Conservation (phyloP, 140 eudicot species). For the Anethum foeniculum region DNA sequence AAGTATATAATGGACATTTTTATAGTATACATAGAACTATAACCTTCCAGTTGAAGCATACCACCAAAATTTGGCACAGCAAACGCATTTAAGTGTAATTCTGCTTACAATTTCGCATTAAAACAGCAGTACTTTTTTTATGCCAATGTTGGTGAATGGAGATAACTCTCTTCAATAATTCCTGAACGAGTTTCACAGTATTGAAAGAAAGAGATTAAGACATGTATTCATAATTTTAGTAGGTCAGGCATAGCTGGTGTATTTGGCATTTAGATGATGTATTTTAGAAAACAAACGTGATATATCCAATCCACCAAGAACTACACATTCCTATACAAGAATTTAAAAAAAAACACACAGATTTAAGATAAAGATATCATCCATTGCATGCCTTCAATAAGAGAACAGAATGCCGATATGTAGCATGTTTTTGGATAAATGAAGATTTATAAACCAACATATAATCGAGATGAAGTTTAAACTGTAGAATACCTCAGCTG, state of each 20-base stretch:
- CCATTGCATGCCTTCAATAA: background rate
- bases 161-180: too few species aligned
- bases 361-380: background rate
- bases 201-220: too few species aligned
- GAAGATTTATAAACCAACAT: background rate
- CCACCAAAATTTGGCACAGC: background rate
- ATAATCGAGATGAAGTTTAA: constrained; percentile 1
- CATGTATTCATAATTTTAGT: too few species aligned
- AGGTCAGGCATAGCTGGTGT: too few species aligned
- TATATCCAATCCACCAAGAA: background rate
- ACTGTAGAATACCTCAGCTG: constrained; percentile 59
- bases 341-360: background rate
- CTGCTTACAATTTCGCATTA: background rate
- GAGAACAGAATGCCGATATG: background rate
- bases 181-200: too few species aligned
- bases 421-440: background rate
- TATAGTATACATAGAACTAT: background rate
- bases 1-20: background rate
- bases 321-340: background rate
- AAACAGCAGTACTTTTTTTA: background rate
- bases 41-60: background rate
- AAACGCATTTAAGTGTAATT: background rate
- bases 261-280: background rate
- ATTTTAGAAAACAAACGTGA: background rate
- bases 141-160: too few species aligned